These are phyloP conservation scores for Eutypa lata DNA, from an alignment of 2,329 filamentous ascomycete species.

Conservation along the genomic window DNA sequence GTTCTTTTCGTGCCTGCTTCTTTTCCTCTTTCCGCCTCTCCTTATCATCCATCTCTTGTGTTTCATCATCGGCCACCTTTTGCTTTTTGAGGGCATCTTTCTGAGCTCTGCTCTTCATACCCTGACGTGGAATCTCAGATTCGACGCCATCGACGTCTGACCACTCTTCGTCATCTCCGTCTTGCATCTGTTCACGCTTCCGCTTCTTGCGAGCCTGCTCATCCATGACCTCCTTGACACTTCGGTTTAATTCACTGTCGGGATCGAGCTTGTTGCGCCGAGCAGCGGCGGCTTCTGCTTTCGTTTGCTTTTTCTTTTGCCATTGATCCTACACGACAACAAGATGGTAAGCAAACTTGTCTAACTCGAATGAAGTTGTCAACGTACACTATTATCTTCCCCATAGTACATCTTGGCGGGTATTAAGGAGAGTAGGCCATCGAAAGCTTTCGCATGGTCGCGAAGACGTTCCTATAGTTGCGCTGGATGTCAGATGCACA, in stretches of 20 bases:
- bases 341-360: conserved; percentile 9
- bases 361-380: background rate
- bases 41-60: conserved; percentile 36
- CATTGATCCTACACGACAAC: conserved; percentile 71
- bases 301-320: conserved; percentile 93
- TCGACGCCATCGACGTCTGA: conserved; percentile 50
- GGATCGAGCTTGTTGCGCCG: conserved; percentile 89
- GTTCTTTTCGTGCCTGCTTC: conserved; percentile 44
- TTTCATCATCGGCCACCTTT: conserved; percentile 46
- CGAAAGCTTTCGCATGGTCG: conserved; percentile 70
- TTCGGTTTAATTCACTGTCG: conserved; percentile 74
- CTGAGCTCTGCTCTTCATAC: conserved; percentile 49
- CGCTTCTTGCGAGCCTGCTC: conserved; percentile 75
- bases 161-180: conserved; percentile 44
- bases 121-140: conserved; percentile 61
- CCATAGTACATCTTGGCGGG: conserved; percentile 90
- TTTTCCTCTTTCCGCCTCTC: conserved; percentile 46
- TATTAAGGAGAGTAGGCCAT: conserved; percentile 82
- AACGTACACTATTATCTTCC: conserved; percentile 76
- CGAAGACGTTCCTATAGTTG: conserved; percentile 50
- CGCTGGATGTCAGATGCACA: background rate
- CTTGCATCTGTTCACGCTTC: conserved; percentile 53
- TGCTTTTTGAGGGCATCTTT: conserved; percentile 45
- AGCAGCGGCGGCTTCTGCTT: conserved; percentile 77
- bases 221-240: conserved; percentile 89